Evolutionary conservation across 73 alveolate species (phyloP), one percentile per base, ranked within the genome.

Genomic region (Stentor roeselii): DNA sequence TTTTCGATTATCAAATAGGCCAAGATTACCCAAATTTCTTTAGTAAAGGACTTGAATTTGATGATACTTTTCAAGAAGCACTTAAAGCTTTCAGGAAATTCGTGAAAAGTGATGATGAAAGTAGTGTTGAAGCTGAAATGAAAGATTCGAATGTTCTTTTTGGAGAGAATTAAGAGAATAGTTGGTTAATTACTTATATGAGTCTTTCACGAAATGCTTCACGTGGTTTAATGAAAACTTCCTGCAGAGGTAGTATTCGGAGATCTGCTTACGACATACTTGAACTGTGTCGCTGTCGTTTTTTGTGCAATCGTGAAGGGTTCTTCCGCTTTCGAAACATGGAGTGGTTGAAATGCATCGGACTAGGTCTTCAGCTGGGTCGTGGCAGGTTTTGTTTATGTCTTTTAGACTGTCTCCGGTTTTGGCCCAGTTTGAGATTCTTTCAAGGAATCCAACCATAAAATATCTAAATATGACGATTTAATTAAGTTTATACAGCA

Each of bases 291-390:
- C 37, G 34, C 34, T 40, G 34, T 67, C 80, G 34, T 67, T 67
- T 67, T 32, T 67, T 34, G 80, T 40, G 34, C 80, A 67, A 67
- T 67, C n/a, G 11, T 67, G n/a, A 15, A 67, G 34, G 34, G 37
- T 34, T 34, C 80, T 32, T 67, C 80, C 80, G 11, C 37, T 67
- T 67, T 67, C 80, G 34, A 67, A 67, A 32, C 80, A 67, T 11
- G 21, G 42, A 67, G 80, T 67, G 27, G n/a, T 21, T 40, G 80
- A 67, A 27, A 67, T 67, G 41, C 80, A 67, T 40, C 34, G 42
- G 11, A 67, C 80, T 27, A 67, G 80, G 41, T 67, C 80, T 67
- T 67, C 34, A 67, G 80, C 80, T 21, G 80, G 80, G 34, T 67
- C 80, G 34, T 67, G 80, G 34, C 80, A 67, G 34, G 80, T 67